Evolutionary conservation across 129 eudicot genomes (phyloP), one percentile per base, ranked within the genome.

Genomic region (Cynara cardunculus): DNA sequence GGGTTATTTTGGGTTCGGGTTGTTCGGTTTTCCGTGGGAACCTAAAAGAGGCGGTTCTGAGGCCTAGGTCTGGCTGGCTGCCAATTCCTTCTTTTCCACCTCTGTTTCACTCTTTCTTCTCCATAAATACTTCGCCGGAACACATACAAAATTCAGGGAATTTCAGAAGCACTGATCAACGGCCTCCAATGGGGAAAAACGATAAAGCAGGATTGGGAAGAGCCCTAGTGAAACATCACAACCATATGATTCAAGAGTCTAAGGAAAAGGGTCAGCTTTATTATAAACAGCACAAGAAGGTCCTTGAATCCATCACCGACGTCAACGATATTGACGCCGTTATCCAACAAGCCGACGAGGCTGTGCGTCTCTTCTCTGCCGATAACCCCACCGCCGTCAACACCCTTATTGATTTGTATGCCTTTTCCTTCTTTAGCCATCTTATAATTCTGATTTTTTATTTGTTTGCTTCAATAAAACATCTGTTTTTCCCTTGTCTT

Each of bases 241-340:
- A 90, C 82, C 91, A 92, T 6, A 92, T 90, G 96, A 80, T 95
- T 18, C 89, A 88, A 82, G 86, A 90, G 62, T 86, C 94, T 4
- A 92, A 90, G 32, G 99, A 95, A 64, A 95, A 92, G 66, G 99
- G 99, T 2, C 83, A 46, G 66, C 69, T 67, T 5, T 92, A 95
- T 84, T 80, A 78, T 25, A 81, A 74, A 78, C 96, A 90, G 68
- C 87, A 89, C 37, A 94, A 94, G 81, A 95, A 95, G 62, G 89
- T 92, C 5, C 89, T 95, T 4, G 94, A 90, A 88, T 95, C 99
- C 30, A 61, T 95, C 46, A 95, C 99, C 34, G 97, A 95, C 7
- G 93, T 95, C 18, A 89, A 84, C 35, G 99, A 95, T 78, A 90
- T 95, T 37, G 99, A 95, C 75, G 94, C 95, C 72, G 93, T 95